A percentile compares a stretch with the other conserved stretches of the same genome.
These are phyloP conservation scores for Solanum arcanum DNA, from an alignment of 257 asterid genomes.

Conservation along the genomic window DNA sequence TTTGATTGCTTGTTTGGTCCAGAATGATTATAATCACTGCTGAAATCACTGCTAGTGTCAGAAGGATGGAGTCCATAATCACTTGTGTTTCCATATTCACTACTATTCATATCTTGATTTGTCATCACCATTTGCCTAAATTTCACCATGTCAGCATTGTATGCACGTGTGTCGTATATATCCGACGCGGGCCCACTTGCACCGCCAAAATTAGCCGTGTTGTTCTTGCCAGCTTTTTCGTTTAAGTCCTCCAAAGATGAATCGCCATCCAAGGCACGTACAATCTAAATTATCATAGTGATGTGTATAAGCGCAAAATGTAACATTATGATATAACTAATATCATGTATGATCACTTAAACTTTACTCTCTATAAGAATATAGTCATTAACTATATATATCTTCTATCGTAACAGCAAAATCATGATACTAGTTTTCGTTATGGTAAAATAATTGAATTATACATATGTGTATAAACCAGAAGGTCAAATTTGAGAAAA, in stretches of 20 bases:
- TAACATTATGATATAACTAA: neutral
- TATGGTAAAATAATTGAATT: neutral
- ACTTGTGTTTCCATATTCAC: constrained; percentile 55
- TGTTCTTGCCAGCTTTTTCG: constrained; percentile 35
- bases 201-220: constrained; percentile 1
- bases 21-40: neutral
- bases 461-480: neutral
- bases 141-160: constrained; percentile 81
- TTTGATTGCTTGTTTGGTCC: neutral
- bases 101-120: constrained; percentile 31
- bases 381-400: neutral
- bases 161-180: constrained; percentile 56
- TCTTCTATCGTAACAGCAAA: neutral
- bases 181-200: neutral
- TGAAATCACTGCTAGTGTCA: constrained; percentile 30
- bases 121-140: constrained; percentile 69
- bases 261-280: constrained; percentile 63
- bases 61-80: constrained; percentile 48
- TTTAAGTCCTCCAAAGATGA: constrained; percentile 62
- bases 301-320: neutral
- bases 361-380: neutral
- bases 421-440: neutral
- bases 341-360: neutral
- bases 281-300: constrained; percentile 26
- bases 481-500: too few relatives aligned